These are phyloP conservation scores for Cercospora nicotianae DNA, from an alignment of 2,329 filamentous ascomycete species.

Conservation along the genomic window DNA sequence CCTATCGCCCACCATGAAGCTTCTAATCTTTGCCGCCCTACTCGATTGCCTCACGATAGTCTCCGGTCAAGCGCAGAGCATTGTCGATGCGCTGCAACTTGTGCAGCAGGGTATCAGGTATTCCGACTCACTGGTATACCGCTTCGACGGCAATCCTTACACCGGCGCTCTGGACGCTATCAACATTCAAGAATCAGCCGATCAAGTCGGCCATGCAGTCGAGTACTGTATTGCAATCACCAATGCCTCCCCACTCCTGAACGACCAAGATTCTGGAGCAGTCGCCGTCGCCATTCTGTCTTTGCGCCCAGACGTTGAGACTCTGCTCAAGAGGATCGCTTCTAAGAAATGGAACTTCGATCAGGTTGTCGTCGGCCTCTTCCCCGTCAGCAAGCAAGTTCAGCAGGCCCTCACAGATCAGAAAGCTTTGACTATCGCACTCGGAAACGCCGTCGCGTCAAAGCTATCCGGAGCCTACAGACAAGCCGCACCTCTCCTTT, in stretches of 20 bases:
- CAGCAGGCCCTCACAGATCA: neutral
- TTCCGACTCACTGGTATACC: neutral
- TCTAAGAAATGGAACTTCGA: neutral
- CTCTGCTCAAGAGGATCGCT: neutral
- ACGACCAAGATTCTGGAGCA: neutral
- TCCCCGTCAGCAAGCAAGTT: neutral
- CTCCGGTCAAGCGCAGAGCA: neutral
- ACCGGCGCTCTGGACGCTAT: neutral
- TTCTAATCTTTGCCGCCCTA: neutral
- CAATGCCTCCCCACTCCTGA: neutral
- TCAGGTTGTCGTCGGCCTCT: neutral
- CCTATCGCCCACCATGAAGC: neutral
- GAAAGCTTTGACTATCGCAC: neutral
- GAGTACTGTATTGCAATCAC: neutral
- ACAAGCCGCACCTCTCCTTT: neutral
- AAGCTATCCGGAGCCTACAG: neutral
- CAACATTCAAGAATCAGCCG: neutral
- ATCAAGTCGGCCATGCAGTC: neutral
- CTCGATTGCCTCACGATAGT: neutral
- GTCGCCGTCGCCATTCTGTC: neutral
- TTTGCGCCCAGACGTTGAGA: neutral
- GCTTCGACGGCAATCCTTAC: neutral
- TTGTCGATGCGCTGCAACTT: neutral
- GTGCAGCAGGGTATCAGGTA: neutral
- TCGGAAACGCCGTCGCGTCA: neutral